Base-by-base conservation (phyloP, 345 rosid genomes). In the Noccaea caerulescens region DNA sequence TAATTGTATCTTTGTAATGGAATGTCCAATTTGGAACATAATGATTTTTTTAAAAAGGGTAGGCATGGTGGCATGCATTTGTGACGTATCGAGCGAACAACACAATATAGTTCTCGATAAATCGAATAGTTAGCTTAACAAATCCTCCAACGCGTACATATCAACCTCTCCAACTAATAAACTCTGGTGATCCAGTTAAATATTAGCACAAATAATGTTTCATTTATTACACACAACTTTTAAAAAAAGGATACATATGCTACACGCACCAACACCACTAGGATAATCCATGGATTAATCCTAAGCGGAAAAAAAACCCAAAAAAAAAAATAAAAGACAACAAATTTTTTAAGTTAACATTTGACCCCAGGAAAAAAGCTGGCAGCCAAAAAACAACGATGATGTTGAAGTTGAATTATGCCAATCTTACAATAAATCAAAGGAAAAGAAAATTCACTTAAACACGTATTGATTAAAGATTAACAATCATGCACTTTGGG, bases 131-230 rank as follows among this genome's bases (percentile, higher is more conserved):
- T 58, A 66, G 77, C 61, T 73, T 73, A 74, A 66, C 68, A 32
- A 73, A 73, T 66, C 54, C 66, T 58, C 71, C 58, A 56, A 46
- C 46, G 44, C 54, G 39, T 20, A 53, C 39, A 63, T 33, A 46
- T 73, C 67, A 73, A 58, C 77, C 47, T 73, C 77, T 10, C 61
- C 72, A 73, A 66, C 77, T 66, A 50, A 58, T 46, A 54, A 27
- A 37, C 36, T 59, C 23, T 55, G 32, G 10, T 10, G 51, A 41
- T 33, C 44, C 44, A 38, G 18, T 57, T 57, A 16, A 37, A 14
- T 32, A 56, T 47, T 11, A 57, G 27, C n/a, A 23, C 30, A 44
- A 37, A 34, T 1, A 54, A 72, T 16, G 32, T 30, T 72, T 72
- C 1, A 46, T 42, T 46, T 73, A 59, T 74, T 59, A 51, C 77